Base-by-base conservation (phyloP, 148 eudicot species). In the Euryodendron excelsum region DNA sequence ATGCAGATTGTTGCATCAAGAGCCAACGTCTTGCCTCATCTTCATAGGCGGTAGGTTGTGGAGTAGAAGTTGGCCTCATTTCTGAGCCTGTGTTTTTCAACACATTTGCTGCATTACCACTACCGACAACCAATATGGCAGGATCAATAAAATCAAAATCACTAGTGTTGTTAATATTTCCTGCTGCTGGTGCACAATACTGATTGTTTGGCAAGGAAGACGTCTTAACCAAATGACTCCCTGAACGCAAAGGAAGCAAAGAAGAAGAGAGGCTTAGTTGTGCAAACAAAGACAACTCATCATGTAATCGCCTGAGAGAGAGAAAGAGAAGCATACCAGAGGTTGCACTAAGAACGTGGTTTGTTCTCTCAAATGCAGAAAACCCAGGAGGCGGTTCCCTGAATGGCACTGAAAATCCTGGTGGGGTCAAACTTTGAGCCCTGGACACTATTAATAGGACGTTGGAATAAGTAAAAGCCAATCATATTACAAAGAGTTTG, bases 371-470 rank as follows among this genome's bases (percentile, higher is more conserved):
- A 45, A 28, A 45, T 50, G 85, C 23, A 45, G 91, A 66, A 73
- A 89, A 89, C 9, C 91, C 89, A 20, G 89, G 89, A 76, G 89
- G 87, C 14, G 89, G 85, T 41, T 82, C 80, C 66, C 84, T 84
- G 31, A 85, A 69, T 77, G 86, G 81, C 76, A 78, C 34, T 47
- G 86, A 73, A 81, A 88, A 88, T 56, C 89, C 91, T 41, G 89
- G 89, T 69, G 91, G 89, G 53, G 80, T 81, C 68, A 75, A 78
- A 76, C 69, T 74, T 70, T 73, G 88, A 81, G 85, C 63, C 78
- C 78, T 84, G 53, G 81, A 62, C 50, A 75, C 91, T 88, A 84
- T 45, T 27, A 39, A 52, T 52, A 52, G 56, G 72, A 5, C 25
- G 10, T 2, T 27, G 33, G 34, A 5, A 72, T 18, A 72, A 30